Evolutionary conservation across 2,329 filamentous ascomycete species (phyloP).

Genomic region (Fusarium veterinarium): DNA sequence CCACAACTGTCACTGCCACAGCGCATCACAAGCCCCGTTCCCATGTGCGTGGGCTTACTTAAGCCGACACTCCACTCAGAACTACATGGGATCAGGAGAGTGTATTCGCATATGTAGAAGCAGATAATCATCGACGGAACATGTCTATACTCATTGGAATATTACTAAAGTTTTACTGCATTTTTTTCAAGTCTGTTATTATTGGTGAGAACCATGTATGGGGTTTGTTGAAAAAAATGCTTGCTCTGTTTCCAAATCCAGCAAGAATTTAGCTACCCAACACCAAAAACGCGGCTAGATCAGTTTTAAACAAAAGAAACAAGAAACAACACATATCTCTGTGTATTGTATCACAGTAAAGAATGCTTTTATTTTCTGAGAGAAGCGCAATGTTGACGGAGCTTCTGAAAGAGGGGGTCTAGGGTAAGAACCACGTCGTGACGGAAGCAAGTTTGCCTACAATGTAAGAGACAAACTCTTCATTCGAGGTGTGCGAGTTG

Average conservation of each 20-base stretch:
- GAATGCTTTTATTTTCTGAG: neutral
- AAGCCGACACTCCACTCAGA: neutral
- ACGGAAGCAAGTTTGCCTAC: neutral
- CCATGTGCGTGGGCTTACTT: neutral
- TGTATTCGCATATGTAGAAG: neutral
- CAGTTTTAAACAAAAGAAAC: rapidly evolving
- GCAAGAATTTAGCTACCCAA: rapidly evolving
- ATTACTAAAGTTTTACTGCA: rapidly evolving
- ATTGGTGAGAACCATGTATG: too few species aligned
- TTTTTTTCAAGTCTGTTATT: rapidly evolving
- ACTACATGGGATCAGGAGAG: neutral
- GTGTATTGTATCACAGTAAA: rapidly evolving
- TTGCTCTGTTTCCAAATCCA: neutral
- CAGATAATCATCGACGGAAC: rapidly evolving
- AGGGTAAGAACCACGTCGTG: neutral
- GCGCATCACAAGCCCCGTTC: neutral
- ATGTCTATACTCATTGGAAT: rapidly evolving
- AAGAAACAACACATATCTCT: too few species aligned
- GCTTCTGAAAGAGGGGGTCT: too few species aligned
- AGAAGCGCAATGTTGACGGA: too few species aligned
- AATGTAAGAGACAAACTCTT: too few species aligned
- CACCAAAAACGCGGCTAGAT: neutral
- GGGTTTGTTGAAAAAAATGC: neutral
- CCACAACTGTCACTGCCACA: neutral
- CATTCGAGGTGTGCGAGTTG: too few species aligned